Evolutionary conservation across 169 alveolate species (phyloP).

Genomic region (Amoebophrya sp.): DNA sequence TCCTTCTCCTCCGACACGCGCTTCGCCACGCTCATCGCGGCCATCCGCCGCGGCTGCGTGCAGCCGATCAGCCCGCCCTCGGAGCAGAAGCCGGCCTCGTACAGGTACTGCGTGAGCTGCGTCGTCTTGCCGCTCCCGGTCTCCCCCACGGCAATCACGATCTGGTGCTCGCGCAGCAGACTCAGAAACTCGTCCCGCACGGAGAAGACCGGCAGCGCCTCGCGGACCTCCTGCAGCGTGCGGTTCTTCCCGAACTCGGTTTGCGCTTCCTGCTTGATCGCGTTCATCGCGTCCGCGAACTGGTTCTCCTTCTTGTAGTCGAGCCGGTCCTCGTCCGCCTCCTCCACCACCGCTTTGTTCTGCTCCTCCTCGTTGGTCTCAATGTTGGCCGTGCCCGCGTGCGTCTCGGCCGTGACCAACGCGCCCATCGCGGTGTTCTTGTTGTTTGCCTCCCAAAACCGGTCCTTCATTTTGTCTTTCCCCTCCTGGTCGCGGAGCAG

Average conservation of each 20-base stretch:
- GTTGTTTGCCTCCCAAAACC: constrained; percentile 49
- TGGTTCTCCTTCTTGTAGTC: constrained; percentile 34
- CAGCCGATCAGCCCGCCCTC: constrained; percentile 91
- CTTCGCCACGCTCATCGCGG: constrained; percentile 99
- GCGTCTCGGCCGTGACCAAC: constrained; percentile 40
- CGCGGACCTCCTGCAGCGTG: constrained; percentile 74
- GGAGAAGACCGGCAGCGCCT: constrained; percentile 70
- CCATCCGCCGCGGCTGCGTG: constrained; percentile 99
- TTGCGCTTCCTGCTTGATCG: neutral
- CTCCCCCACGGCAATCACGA: constrained; percentile 97
- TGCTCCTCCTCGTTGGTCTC: constrained; percentile 58
- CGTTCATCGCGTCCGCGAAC: neutral
- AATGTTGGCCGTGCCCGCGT: no score
- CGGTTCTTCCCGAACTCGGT: constrained; percentile 73
- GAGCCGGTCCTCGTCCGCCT: constrained; percentile 49
- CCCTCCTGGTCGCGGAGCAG: constrained; percentile 40
- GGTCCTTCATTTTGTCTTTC: constrained; percentile 46
- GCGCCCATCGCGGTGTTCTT: constrained; percentile 36
- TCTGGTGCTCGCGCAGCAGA: constrained; percentile 80
- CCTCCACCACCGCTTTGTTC: constrained; percentile 59
- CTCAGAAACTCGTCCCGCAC: constrained; percentile 64
- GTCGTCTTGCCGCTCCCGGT: constrained; percentile 99
- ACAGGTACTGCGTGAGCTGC: constrained; percentile 87
- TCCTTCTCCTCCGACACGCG: constrained; percentile 99
- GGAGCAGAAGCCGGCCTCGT: constrained; percentile 76